A percentile compares a stretch with the other conserved stretches of the same genome.
Evolutionary conservation across 176 grass and related monocot genomes (phyloP).

Genomic region (Aegilops longissima): DNA sequence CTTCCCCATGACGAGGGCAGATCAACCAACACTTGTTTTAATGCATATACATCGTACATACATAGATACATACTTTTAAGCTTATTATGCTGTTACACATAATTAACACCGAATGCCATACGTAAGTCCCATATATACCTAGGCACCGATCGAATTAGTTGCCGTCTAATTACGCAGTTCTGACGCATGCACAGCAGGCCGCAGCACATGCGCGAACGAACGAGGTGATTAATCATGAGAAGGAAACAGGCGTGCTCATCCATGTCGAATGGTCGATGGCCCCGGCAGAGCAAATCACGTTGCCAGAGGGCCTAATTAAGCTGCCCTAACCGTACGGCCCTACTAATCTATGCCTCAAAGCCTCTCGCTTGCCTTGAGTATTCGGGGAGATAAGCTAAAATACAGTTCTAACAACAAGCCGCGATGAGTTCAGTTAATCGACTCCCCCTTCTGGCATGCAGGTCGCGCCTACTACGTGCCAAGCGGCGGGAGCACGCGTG

Average conservation of each 20-base stretch:
- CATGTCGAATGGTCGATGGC: conserved; percentile 19
- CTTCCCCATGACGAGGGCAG: background rate
- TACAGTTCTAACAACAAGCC: conserved; percentile 22
- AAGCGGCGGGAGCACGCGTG: conserved; percentile 28
- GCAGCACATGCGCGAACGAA: background rate
- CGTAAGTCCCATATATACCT: background rate
- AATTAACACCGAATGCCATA: background rate
- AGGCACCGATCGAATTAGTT: background rate
- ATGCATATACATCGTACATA: background rate
- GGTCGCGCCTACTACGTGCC: background rate
- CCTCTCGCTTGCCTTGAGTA: conserved; percentile 31
- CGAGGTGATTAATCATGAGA: background rate
- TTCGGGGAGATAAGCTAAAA: conserved; percentile 44
- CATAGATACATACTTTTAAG: background rate
- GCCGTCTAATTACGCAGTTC: too few species aligned
- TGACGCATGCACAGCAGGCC: background rate
- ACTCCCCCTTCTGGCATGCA: conserved; percentile 9
- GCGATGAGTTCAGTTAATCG: conserved; percentile 16
- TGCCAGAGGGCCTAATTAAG: conserved; percentile 20
- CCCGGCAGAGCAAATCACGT: conserved; percentile 33
- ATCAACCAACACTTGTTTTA: background rate
- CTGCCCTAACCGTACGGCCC: conserved; percentile 21
- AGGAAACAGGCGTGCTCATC: conserved; percentile 1
- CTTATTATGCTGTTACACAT: background rate
- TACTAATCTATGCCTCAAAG: conserved; percentile 26